Evolutionary conservation across 1,139 yeast genomes (phyloP).

Genomic region (Kodamaea sp.): DNA sequence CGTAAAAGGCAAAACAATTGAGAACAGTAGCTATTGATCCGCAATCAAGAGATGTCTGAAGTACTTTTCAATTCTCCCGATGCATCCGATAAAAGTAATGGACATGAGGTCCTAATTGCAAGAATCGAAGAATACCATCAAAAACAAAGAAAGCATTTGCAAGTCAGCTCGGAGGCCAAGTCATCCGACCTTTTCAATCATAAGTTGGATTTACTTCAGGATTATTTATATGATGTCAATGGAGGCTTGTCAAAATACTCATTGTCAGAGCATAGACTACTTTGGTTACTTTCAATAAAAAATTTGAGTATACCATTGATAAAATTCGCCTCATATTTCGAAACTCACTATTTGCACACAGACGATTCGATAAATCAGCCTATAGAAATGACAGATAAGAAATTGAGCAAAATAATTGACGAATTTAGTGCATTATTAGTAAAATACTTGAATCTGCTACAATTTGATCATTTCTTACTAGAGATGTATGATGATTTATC

Average conservation of each 20-base stretch:
- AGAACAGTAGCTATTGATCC: too few species aligned
- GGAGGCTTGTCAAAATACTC: slow-evolving; percentile 14
- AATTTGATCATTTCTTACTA: background rate
- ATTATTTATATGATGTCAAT: slow-evolving; percentile 17
- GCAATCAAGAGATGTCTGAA: background rate
- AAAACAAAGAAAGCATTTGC: slow-evolving; percentile 67
- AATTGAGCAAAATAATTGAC: slow-evolving; percentile 6
- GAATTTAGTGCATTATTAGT: slow-evolving; percentile 1
- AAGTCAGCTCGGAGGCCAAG: slow-evolving; percentile 47
- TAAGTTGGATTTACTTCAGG: slow-evolving; percentile 19
- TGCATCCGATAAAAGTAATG: slow-evolving; percentile 3
- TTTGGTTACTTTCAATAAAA: slow-evolving; percentile 22
- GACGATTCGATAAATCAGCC: slow-evolving; percentile 6
- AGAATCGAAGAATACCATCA: slow-evolving; percentile 3
- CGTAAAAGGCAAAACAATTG: too few species aligned
- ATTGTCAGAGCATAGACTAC: slow-evolving; percentile 13
- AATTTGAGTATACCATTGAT: slow-evolving; percentile 11
- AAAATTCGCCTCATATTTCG: slow-evolving; percentile 11
- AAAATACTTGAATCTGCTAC: background rate
- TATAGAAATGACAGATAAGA: slow-evolving; percentile 6
- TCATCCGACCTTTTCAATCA: slow-evolving; percentile 8
- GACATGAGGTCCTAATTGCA: slow-evolving; percentile 1
- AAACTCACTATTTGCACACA: slow-evolving; percentile 5
- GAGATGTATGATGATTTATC: slow-evolving; percentile 9
- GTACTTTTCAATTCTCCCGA: slow-evolving; percentile 6